These are phyloP conservation scores for Cutaneotrichosporon sp. DNA, from an alignment of 1,284 basidiomycete species.

Conservation along the genomic window DNA sequence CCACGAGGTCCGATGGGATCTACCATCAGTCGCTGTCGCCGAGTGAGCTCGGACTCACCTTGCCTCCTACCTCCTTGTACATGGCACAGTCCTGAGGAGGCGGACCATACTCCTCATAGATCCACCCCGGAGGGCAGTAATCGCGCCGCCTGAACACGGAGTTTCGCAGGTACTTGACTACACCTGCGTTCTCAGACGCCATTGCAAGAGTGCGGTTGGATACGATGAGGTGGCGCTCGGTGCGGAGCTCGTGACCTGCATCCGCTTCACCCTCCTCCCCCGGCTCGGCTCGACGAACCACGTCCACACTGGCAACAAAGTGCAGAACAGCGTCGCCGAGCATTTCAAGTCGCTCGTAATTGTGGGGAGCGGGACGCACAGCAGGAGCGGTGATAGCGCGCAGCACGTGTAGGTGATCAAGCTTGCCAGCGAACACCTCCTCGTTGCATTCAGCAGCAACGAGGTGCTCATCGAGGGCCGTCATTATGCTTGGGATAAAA, in stretches of 20 bases:
- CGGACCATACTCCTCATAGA: not conserved
- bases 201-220: constrained; percentile 34
- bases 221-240: constrained; percentile 30
- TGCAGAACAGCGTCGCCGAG: constrained; percentile 47
- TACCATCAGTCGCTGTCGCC: not conserved
- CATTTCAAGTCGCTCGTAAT: constrained; percentile 47
- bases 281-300: constrained; percentile 20
- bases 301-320: constrained; percentile 31
- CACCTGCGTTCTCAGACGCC: constrained; percentile 26
- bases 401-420: constrained; percentile 22
- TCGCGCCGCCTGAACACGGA: constrained; percentile 24
- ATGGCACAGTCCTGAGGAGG: not conserved
- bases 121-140: constrained; percentile 40
- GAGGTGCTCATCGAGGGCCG: constrained; percentile 32
- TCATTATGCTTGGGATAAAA: constrained; percentile 29
- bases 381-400: constrained; percentile 33
- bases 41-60: constrained; percentile 24
- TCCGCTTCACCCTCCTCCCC: constrained; percentile 18
- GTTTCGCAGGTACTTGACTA: constrained; percentile 39
- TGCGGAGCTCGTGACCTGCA: constrained; percentile 12
- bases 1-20: constrained; percentile 32
- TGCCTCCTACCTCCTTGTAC: constrained; percentile 33
- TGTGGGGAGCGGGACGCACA: constrained; percentile 14
- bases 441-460: constrained; percentile 32
- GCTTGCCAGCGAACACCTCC: constrained; percentile 13